These are phyloP conservation scores for Byssoonygena ceratinophila DNA, from an alignment of 2,329 filamentous ascomycete genomes.

Conservation along the genomic window DNA sequence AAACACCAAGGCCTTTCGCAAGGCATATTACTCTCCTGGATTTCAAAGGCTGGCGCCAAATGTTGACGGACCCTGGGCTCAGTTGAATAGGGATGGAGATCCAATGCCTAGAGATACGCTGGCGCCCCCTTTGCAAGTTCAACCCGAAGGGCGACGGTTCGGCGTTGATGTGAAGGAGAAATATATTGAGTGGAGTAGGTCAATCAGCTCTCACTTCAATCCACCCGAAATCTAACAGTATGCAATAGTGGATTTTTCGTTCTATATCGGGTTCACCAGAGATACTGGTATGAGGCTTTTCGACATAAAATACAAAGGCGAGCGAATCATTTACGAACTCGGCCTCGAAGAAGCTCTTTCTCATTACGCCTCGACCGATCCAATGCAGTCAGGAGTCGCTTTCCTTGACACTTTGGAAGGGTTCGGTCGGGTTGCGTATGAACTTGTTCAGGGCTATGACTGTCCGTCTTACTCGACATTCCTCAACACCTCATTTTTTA, in stretches of 20 bases:
- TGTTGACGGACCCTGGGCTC: conserved; percentile 7
- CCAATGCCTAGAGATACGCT: neutral
- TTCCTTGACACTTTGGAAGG: conserved; percentile 28
- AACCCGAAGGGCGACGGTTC: conserved; percentile 34
- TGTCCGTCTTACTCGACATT: conserved; percentile 23
- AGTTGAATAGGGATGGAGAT: conserved; percentile 1
- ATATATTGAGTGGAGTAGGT: conserved; percentile 40
- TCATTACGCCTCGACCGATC: conserved; percentile 39
- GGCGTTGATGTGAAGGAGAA: conserved; percentile 36
- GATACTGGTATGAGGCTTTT: conserved; percentile 40
- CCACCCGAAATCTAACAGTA: too few relatives aligned
- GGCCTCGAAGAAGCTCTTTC: conserved; percentile 45
- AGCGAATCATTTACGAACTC: conserved; percentile 45
- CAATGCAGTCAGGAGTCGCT: conserved; percentile 19
- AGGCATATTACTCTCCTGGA: conserved; percentile 1
- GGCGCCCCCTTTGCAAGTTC: conserved; percentile 6
- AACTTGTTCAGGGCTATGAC: conserved; percentile 22
- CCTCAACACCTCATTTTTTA: conserved; percentile 23
- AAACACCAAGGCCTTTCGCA: conserved; percentile 5
- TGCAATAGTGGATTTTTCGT: conserved; percentile 38
- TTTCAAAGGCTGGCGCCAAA: conserved; percentile 10
- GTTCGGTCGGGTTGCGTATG: conserved; percentile 20
- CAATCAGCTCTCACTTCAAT: neutral
- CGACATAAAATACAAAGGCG: conserved; percentile 43
- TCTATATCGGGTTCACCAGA: conserved; percentile 41